Evolutionary conservation across 495 filamentous ascomycete species (phyloP).

Genomic region (Penicillium cataractarum): DNA sequence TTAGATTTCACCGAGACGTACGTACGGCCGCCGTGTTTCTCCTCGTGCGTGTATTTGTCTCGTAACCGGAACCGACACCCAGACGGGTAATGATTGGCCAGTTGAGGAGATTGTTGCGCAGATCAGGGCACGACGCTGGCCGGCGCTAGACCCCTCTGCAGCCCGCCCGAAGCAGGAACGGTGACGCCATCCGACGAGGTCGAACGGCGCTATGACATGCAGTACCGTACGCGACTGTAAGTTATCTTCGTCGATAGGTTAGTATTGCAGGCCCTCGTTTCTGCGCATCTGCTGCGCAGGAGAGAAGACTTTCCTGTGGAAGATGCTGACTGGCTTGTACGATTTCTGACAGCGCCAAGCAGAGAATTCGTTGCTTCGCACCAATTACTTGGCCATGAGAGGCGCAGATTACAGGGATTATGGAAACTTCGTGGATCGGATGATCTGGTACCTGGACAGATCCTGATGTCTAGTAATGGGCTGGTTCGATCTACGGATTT

Average conservation of each 20-base stretch:
- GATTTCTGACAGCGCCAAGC: conserved; percentile 13
- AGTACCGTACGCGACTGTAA: conserved; percentile 18
- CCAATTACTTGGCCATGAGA: conserved; percentile 10
- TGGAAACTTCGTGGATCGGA: conserved; percentile 25
- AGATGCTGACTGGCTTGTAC: background rate
- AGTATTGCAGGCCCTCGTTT: background rate
- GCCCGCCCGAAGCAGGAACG: conserved; percentile 32
- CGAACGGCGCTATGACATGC: conserved; percentile 30
- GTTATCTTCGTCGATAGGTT: too few relatives aligned
- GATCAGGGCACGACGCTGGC: conserved; percentile 32
- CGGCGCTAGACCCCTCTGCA: conserved; percentile 31
- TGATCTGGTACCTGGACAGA: conserved; percentile 17
- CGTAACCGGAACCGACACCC: conserved; percentile 22
- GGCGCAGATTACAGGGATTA: conserved; percentile 26
- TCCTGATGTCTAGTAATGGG: background rate
- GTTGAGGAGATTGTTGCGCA: conserved; percentile 15
- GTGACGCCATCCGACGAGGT: conserved; percentile 31
- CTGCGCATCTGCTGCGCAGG: background rate
- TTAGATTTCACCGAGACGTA: background rate
- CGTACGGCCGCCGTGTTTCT: background rate
- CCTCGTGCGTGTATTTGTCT: conserved; percentile 16
- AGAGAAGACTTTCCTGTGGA: background rate
- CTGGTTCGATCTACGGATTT: background rate
- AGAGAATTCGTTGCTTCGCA: background rate
- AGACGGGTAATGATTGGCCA: conserved; percentile 11